Conservation (phyloP, 805 yeast species). For the Suhomyces sp. region DNA sequence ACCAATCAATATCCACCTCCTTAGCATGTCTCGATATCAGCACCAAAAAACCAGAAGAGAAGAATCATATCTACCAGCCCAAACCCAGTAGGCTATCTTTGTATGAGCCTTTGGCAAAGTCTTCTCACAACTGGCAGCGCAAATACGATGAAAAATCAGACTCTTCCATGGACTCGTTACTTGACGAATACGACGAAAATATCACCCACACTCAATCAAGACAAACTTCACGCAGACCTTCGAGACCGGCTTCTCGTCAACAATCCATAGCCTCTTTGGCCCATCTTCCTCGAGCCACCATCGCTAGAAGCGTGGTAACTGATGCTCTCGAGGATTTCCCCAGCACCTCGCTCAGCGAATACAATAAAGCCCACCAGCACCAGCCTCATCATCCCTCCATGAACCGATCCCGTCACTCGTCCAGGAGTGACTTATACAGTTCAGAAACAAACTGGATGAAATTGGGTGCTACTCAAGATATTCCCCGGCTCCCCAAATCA, state of each 20-base stretch:
- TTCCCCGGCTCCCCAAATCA: constrained; percentile 13
- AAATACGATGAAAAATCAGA: constrained; percentile 11
- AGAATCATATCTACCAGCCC: neutral
- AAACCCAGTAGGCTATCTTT: neutral
- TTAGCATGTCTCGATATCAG: constrained; percentile 28
- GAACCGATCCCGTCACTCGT: constrained; percentile 26
- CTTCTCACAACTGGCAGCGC: neutral
- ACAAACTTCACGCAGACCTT: constrained; percentile 26
- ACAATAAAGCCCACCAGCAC: constrained; percentile 23
- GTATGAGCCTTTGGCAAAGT: neutral
- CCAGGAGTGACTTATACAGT: constrained; percentile 39
- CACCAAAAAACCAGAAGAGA: neutral
- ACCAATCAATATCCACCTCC: constrained; percentile 24
- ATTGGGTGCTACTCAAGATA: constrained; percentile 6
- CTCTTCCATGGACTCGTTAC: constrained; percentile 37
- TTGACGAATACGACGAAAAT: constrained; percentile 45
- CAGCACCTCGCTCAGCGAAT: constrained; percentile 34
- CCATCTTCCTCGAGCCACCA: neutral
- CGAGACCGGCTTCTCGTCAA: constrained; percentile 9
- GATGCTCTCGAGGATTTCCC: constrained; percentile 26
- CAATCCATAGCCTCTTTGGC: constrained; percentile 1
- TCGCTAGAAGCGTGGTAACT: constrained; percentile 5
- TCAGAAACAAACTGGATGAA: constrained; percentile 55
- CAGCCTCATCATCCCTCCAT: constrained; percentile 4
- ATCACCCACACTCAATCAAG: constrained; percentile 28